Conservation (phyloP, 257 asterid genomes). For the Schizonepeta tenuifolia region DNA sequence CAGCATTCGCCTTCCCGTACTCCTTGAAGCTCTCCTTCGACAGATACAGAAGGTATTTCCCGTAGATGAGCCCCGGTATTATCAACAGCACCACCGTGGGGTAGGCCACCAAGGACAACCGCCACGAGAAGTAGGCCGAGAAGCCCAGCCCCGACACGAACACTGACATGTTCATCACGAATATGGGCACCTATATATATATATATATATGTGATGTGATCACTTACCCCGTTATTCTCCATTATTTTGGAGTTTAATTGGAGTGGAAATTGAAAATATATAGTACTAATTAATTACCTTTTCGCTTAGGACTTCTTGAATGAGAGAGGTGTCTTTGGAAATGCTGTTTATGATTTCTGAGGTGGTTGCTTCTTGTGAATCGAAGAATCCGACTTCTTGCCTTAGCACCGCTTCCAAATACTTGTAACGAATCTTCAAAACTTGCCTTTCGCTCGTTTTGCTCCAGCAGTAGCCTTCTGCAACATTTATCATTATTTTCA, state of each 20-base stretch:
- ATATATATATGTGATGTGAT: too few relatives aligned
- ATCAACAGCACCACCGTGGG: slow-evolving; percentile 65
- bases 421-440: slow-evolving; percentile 71
- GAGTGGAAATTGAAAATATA: too few relatives aligned
- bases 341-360: slow-evolving; percentile 78
- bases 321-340: slow-evolving; percentile 78
- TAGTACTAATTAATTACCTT: slow-evolving; percentile 48
- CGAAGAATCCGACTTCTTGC: slow-evolving; percentile 92
- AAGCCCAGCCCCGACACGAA: slow-evolving; percentile 77
- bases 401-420: slow-evolving; percentile 78
- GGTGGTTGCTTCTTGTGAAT: slow-evolving; percentile 86
- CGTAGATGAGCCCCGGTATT: slow-evolving; percentile 76
- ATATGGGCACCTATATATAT: slow-evolving; percentile 65
- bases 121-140: slow-evolving; percentile 75
- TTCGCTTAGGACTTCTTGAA: slow-evolving; percentile 88
- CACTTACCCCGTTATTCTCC: not conserved
- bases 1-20: slow-evolving; percentile 63
- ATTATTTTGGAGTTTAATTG: too few relatives aligned
- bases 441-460: slow-evolving; percentile 80
- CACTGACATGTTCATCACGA: slow-evolving; percentile 69
- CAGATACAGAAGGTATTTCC: slow-evolving; percentile 60
- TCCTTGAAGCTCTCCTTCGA: slow-evolving; percentile 62
- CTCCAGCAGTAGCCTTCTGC: slow-evolving; percentile 95
- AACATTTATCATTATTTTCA: not conserved
- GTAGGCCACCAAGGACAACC: slow-evolving; percentile 68